Conservation (phyloP, 108 stramenopile species). For the Licmophora abbreviata region DNA sequence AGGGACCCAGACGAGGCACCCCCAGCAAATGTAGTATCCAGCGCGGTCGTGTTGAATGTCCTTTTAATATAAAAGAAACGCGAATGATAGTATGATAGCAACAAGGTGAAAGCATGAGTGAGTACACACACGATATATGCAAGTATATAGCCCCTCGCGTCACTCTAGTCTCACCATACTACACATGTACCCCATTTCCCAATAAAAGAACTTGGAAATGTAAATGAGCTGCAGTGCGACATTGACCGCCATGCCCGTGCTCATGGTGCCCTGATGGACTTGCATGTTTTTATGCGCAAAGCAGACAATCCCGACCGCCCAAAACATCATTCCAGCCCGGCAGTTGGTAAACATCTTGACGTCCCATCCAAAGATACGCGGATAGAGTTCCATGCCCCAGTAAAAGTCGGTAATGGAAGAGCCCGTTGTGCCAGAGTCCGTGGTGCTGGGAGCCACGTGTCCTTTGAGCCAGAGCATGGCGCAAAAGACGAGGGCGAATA, state of each 20-base stretch:
- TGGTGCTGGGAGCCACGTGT: slow-evolving; percentile 64
- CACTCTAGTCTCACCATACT: slow-evolving; percentile 92
- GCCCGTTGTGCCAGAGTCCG: slow-evolving; percentile 85
- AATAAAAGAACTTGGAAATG: slow-evolving; percentile 96
- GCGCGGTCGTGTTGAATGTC: slow-evolving; percentile 68
- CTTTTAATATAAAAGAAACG: slow-evolving; percentile 86
- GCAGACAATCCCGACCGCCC: slow-evolving; percentile 65
- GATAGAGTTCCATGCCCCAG: slow-evolving; percentile 99
- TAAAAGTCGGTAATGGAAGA: slow-evolving; percentile 89
- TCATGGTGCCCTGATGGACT: slow-evolving; percentile 33
- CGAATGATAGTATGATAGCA: slow-evolving; percentile 91
- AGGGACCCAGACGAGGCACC: slow-evolving; percentile 98
- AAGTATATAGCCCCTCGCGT: too few relatives aligned
- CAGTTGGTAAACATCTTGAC: slow-evolving; percentile 98
- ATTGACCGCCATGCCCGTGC: slow-evolving; percentile 58
- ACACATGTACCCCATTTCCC: slow-evolving; percentile 99
- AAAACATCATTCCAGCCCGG: slow-evolving; percentile 97
- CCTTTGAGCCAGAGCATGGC: slow-evolving; percentile 84
- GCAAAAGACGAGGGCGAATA: slow-evolving; percentile 91
- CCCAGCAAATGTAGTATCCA: slow-evolving; percentile 96
- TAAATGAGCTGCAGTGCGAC: slow-evolving; percentile 82
- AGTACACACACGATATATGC: too few relatives aligned
- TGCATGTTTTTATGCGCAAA: slow-evolving; percentile 42
- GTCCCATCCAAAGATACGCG: slow-evolving; percentile 89
- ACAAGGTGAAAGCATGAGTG: slow-evolving; percentile 71